Conservation (phyloP, 2,329 filamentous ascomycete species). For the Diaporthe sp. region DNA sequence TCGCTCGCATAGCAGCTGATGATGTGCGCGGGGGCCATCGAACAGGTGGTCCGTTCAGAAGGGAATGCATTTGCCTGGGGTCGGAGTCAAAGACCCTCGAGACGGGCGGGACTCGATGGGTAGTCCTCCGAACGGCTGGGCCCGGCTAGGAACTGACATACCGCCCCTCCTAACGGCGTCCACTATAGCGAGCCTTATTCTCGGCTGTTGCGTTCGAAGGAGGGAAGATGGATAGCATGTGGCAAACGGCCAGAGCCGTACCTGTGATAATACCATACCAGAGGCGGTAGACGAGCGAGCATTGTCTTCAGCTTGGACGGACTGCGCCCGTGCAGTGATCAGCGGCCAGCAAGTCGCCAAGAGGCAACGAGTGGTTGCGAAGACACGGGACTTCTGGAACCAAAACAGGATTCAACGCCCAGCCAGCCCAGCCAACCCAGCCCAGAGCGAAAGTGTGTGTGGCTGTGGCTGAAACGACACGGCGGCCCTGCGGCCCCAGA, state of each 20-base stretch:
- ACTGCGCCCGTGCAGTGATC: slow-evolving; percentile 13
- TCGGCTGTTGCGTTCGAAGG: neutral
- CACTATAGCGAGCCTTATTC: neutral
- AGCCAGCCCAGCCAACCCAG: neutral
- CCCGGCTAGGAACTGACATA: neutral
- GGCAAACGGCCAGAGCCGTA: slow-evolving; percentile 6
- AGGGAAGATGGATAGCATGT: neutral
- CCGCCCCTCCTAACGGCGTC: neutral
- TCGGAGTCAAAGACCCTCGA: neutral
- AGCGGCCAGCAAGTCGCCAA: neutral
- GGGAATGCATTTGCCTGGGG: neutral
- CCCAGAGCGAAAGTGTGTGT: slow-evolving; percentile 4
- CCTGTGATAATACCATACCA: neutral
- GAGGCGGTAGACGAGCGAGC: neutral
- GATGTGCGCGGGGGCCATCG: neutral
- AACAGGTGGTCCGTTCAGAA: neutral
- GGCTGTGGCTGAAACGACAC: slow-evolving; percentile 25
- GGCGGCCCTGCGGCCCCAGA: slow-evolving; percentile 3
- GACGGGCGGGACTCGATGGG: neutral
- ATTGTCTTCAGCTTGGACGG: neutral
- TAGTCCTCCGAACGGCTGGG: slow-evolving; percentile 17
- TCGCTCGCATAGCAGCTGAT: neutral
- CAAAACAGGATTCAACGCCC: slow-evolving; percentile 14
- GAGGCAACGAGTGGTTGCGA: slow-evolving; percentile 14
- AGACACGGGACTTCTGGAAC: neutral